Percentiles rank a stretch among this genome's conserved stretches.
Evolutionary conservation across 129 eudicot species (phyloP).

Genomic region (Glebionis coronaria): DNA sequence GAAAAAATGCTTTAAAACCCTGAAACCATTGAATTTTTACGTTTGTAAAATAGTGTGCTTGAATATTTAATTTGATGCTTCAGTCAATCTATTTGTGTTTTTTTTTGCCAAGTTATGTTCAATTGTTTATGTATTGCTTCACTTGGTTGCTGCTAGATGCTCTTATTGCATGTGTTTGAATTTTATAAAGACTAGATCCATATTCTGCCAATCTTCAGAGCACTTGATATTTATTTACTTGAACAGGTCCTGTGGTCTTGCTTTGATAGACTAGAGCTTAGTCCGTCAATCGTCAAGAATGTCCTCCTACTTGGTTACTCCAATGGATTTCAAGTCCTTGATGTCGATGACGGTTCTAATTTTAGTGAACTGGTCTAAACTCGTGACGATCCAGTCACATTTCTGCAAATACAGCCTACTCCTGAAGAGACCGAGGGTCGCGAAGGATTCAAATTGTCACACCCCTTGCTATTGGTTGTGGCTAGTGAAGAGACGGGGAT

Average conservation of each 20-base stretch:
- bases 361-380: conserved; percentile 75
- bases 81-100: conserved; percentile 7
- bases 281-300: conserved; percentile 47
- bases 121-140: neutral
- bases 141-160: neutral
- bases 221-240: neutral
- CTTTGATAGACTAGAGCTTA: conserved; percentile 78
- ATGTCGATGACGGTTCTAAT: conserved; percentile 86
- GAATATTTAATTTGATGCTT: neutral
- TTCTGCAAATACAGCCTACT: conserved; percentile 79
- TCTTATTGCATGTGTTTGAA: neutral
- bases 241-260: conserved; percentile 90
- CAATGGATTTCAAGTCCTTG: conserved; percentile 95
- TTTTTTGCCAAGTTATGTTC: neutral
- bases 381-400: conserved; percentile 92
- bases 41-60: neutral
- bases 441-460: conserved; percentile 70
- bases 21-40: too few species aligned
- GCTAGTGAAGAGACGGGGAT: conserved; percentile 68
- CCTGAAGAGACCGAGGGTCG: conserved; percentile 52
- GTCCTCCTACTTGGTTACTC: conserved; percentile 88
- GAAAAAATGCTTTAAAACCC: too few species aligned
- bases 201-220: conserved; percentile 5
- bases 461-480: conserved; percentile 88
- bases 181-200: neutral